Evolutionary conservation across 169 alveolate genomes (phyloP).

Genomic region (Pseudocohnilembus persalinus): DNA sequence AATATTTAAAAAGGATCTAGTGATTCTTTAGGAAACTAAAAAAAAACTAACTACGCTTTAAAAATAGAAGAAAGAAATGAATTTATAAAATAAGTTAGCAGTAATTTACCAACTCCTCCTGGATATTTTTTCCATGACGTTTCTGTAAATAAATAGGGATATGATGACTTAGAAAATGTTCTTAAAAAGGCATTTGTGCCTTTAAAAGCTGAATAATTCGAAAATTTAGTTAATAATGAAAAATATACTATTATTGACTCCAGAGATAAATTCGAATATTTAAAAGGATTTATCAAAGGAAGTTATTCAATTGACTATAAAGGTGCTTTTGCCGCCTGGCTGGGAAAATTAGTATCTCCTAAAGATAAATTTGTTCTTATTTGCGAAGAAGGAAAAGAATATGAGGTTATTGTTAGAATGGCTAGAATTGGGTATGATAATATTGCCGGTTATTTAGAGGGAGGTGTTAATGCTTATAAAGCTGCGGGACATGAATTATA

Average conservation of each 20-base stretch:
- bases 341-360: slow-evolving; percentile 39
- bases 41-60: slow-evolving; percentile 40
- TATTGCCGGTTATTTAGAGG: slow-evolving; percentile 26
- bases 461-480: slow-evolving; percentile 33
- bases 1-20: slow-evolving; percentile 35
- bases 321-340: slow-evolving; percentile 47
- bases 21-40: slow-evolving; percentile 45
- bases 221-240: slow-evolving; percentile 2
- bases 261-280: slow-evolving; percentile 10
- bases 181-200: slow-evolving; percentile 3
- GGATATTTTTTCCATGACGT: slow-evolving; percentile 50
- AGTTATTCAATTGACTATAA: slow-evolving; percentile 26
- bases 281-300: slow-evolving; percentile 33
- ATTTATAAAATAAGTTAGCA: slow-evolving; percentile 10
- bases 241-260: slow-evolving; percentile 22
- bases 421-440: slow-evolving; percentile 54
- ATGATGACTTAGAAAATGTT: slow-evolving; percentile 7
- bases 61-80: slow-evolving; percentile 29
- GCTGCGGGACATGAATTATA: slow-evolving; percentile 10
- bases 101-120: slow-evolving; percentile 50
- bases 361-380: slow-evolving; percentile 28
- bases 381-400: slow-evolving; percentile 32
- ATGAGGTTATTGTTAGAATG: slow-evolving; percentile 44
- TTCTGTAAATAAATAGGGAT: slow-evolving; percentile 15
- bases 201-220: slow-evolving; percentile 19